Evolutionary conservation across 768 basidiomycete species (phyloP).

Genomic region (Sporobolomyces roseus): DNA sequence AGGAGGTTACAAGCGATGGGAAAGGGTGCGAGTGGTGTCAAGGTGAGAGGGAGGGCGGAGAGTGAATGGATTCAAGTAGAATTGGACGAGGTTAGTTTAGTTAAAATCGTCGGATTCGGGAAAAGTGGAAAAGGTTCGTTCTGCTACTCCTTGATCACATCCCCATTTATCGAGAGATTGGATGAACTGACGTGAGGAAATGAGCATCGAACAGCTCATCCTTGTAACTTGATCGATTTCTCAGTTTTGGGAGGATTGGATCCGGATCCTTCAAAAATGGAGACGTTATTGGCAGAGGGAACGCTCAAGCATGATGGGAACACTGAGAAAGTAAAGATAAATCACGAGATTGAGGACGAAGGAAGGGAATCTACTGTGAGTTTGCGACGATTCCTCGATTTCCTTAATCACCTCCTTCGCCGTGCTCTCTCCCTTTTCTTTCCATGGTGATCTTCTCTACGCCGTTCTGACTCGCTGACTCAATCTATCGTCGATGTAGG

Average conservation of each 20-base stretch:
- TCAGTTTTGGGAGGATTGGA: conserved; percentile 40
- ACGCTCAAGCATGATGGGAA: conserved; percentile 38
- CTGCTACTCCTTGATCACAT: too few species aligned
- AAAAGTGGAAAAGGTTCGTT: conserved; percentile 35
- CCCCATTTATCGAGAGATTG: too few species aligned
- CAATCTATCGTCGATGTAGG: too few species aligned
- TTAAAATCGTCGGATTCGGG: conserved; percentile 24
- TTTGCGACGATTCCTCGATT: not conserved
- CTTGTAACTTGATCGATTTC: conserved; percentile 42
- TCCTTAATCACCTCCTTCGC: too few species aligned
- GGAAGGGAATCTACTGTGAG: not conserved
- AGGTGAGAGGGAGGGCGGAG: not conserved
- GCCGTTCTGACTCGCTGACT: too few species aligned
- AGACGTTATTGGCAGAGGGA: conserved; percentile 23
- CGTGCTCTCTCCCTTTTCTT: too few species aligned
- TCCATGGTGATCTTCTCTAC: too few species aligned
- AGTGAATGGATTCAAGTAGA: conserved; percentile 34
- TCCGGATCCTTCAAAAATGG: conserved; percentile 38
- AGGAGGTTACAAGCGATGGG: not conserved
- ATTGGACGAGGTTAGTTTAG: conserved; percentile 15
- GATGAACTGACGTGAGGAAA: not conserved
- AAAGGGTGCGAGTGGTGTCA: not conserved
- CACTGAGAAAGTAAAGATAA: conserved; percentile 22
- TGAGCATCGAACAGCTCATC: conserved; percentile 32
- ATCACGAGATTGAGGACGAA: not conserved